A percentile compares a stretch with the other conserved stretches of the same genome.
phyloP scores from a whole-genome alignment of 1,284 basidiomycete species.

The Mycosarcoma maydis region DNA sequence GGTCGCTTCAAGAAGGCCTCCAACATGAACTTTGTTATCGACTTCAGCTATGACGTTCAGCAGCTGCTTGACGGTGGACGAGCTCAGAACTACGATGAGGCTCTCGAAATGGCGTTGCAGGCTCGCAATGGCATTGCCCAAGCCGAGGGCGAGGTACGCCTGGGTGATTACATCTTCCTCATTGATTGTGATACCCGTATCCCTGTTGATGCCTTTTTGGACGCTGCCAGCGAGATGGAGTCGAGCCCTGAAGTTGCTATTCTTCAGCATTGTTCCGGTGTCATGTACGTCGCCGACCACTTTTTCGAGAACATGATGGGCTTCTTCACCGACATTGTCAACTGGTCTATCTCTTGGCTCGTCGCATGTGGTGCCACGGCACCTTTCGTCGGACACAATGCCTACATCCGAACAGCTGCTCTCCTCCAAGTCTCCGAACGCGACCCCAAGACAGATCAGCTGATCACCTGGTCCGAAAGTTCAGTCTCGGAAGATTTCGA shows the following conservation, averaged over 20 bases:
- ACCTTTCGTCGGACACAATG: conserved; percentile 87
- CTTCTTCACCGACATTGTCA: conserved; percentile 71
- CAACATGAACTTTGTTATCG: conserved; percentile 89
- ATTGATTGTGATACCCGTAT: conserved; percentile 81
- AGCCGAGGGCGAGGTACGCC: conserved; percentile 63
- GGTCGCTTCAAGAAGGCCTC: conserved; percentile 89
- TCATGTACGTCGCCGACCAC: conserved; percentile 84
- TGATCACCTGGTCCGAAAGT: conserved; percentile 81
- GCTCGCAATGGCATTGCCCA: conserved; percentile 48
- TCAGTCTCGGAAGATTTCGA: conserved; percentile 87
- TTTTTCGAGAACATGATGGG: conserved; percentile 88
- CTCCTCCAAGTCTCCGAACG: conserved; percentile 77
- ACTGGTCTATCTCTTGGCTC: conserved; percentile 67
- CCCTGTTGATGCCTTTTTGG: conserved; percentile 83
- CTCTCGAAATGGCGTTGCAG: conserved; percentile 69
- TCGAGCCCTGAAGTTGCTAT: conserved; percentile 81
- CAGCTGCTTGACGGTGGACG: conserved; percentile 72
- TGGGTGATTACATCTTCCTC: conserved; percentile 49
- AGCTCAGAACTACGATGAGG: conserved; percentile 27
- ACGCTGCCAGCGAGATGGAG: conserved; percentile 81
- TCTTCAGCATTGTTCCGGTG: conserved; percentile 81
- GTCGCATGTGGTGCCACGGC: conserved; percentile 67
- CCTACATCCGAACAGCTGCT: conserved; percentile 85
- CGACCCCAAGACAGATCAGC: conserved; percentile 74
- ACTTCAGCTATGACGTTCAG: conserved; percentile 82